Base-by-base conservation (phyloP, 345 rosid genomes). In the Salix purpurea region DNA sequence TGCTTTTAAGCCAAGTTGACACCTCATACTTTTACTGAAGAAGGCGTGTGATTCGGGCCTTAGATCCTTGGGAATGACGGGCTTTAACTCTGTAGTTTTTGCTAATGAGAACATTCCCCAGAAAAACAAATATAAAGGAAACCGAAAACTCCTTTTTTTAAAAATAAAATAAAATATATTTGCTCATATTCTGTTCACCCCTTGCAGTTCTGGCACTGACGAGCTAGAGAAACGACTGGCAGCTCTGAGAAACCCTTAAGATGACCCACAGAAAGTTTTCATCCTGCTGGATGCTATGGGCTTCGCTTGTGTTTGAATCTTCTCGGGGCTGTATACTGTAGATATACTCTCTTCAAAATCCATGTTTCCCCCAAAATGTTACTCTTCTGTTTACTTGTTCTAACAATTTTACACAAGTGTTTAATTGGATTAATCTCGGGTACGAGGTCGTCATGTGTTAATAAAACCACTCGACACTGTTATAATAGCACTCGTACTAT, bases 211-310 rank as follows among this genome's bases (percentile, higher is more conserved):
- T 77, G 94, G 81, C 69, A 79, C 86, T 19, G 84, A 86, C 82
- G 97, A 90, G 71, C 87, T 95, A 28, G 98, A 95, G 89, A 87
- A 95, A 87, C 90, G 94, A n/a, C 83, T 93, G 93, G 97, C 94
- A 1, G 90, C 98, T 61, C 92, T 95, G 72, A 90, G 97, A 82
- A 90, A 86, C 77, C 84, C 89, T 65, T 89, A 75, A 86, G 73
- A 37, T 10, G 64, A 40, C 65, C 14, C 14, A 34, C 40, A 26
- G 3, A 40, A 3, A 19, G 36, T 65, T 34, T 32, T 58, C 6
- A 13, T 69, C 32, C 50, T 42, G 1, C 67, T 13, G 69, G 26
- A 24, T 68, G 21, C 19, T 26, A 23, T 13, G 12, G 11, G 71
- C 8, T 46, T 60, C 32, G 18, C 50, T 8, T 34, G 2, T 48